These are phyloP conservation scores for Ceratobasidium papillatum DNA, from an alignment of 1,284 basidiomycete species.

Conservation along the genomic window DNA sequence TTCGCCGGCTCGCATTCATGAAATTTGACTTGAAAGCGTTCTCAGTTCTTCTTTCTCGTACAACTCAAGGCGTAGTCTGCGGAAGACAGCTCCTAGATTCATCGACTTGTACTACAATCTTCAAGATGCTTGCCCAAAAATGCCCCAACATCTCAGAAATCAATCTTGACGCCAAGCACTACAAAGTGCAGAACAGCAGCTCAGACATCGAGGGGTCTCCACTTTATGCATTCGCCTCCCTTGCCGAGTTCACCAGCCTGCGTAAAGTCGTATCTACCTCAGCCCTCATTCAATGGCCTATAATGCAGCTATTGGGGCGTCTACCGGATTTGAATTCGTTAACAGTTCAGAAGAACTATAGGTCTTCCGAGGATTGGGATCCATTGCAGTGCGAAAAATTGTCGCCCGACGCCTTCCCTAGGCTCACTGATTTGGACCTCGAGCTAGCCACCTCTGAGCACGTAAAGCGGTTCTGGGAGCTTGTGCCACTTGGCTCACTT, in stretches of 20 bases:
- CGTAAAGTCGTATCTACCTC: neutral
- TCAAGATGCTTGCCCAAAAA: too few species aligned
- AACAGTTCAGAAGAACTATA: neutral
- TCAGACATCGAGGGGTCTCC: too few species aligned
- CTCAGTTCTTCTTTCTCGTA: too few species aligned
- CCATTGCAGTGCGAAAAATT: neutral
- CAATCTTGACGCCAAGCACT: too few species aligned
- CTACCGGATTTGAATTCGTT: neutral
- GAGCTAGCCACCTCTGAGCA: neutral
- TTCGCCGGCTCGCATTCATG: too few species aligned
- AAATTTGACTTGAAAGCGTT: too few species aligned
- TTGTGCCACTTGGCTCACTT: neutral
- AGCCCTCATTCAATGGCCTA: neutral
- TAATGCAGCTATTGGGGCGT: neutral
- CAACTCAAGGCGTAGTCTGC: too few species aligned
- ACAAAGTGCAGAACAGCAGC: too few species aligned
- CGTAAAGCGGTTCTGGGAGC: neutral
- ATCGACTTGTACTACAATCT: too few species aligned
- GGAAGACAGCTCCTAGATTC: too few species aligned
- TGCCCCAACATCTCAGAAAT: too few species aligned
- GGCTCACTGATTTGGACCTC: neutral
- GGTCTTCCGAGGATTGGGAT: neutral
- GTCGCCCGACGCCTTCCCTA: neutral
- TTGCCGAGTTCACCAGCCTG: neutral
- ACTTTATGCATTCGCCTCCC: too few species aligned